A percentile compares a stretch with the other conserved stretches of the same genome.
Conservation (phyloP, 192 early-diverging fungal species). For the Gigaspora rosea region DNA sequence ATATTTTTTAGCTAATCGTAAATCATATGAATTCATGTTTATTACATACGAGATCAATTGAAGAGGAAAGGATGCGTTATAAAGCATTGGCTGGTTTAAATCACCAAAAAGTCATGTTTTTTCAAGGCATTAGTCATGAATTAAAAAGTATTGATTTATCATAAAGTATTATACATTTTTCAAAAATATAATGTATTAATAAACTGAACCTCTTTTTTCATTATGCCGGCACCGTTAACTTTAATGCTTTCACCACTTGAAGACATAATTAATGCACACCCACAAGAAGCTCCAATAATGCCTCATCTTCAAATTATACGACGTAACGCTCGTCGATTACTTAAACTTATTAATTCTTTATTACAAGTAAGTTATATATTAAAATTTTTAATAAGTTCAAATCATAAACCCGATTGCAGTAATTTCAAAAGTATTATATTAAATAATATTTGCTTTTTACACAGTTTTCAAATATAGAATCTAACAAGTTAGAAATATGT, state of each 20-base stretch:
- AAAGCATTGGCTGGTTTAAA: conserved; percentile 42
- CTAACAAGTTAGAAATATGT: conserved; percentile 33
- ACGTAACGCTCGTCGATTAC: too few relatives aligned
- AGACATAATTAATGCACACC: too few relatives aligned
- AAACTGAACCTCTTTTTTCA: conserved; percentile 36
- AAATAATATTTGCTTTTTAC: neutral
- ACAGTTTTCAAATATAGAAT: conserved; percentile 19
- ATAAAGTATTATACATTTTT: neutral
- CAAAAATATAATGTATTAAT: too few relatives aligned
- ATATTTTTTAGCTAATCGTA: conserved; percentile 31
- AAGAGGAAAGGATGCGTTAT: conserved; percentile 41
- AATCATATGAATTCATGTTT: conserved; percentile 40
- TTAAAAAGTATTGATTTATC: neutral
- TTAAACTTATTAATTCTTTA: too few relatives aligned
- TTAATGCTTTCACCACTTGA: too few relatives aligned
- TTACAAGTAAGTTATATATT: conserved; percentile 42
- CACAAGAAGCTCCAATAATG: too few relatives aligned
- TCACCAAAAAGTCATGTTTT: conserved; percentile 31
- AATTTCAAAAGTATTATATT: too few relatives aligned
- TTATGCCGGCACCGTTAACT: neutral
- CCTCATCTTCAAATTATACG: too few relatives aligned
- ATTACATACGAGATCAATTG: conserved; percentile 38
- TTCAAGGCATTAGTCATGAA: too few relatives aligned
- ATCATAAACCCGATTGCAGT: too few relatives aligned
- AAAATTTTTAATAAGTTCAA: neutral